Evolutionary conservation across 805 yeast species (phyloP).

Genomic region (Isabelozyma rhagii): DNA sequence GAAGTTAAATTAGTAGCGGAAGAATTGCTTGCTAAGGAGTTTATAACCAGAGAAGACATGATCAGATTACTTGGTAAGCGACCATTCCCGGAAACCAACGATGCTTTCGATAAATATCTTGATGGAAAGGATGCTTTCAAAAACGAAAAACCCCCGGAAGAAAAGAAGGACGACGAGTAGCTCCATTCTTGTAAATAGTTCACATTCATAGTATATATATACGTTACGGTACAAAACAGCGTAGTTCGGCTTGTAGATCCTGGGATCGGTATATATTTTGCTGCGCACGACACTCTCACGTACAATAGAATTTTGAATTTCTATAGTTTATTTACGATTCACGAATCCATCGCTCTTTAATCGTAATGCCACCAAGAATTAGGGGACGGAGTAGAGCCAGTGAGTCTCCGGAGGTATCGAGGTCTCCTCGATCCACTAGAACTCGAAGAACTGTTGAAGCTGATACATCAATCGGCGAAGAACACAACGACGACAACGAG

Average conservation of each 20-base stretch:
- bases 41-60: slow-evolving; percentile 92
- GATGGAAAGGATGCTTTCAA: slow-evolving; percentile 45
- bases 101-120: slow-evolving; percentile 80
- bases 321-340: too few relatives aligned
- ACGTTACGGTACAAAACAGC: too few relatives aligned
- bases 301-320: too few relatives aligned
- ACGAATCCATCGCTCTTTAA: not conserved
- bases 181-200: not conserved
- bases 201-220: not conserved
- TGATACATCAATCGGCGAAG: slow-evolving; percentile 14
- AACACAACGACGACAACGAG: slow-evolving; percentile 12
- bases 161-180: slow-evolving; percentile 21
- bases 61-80: slow-evolving; percentile 83
- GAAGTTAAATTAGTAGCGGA: slow-evolving; percentile 87
- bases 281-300: too few relatives aligned
- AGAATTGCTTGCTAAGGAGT: slow-evolving; percentile 81
- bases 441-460: slow-evolving; percentile 1
- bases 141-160: slow-evolving; percentile 25
- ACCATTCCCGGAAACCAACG: slow-evolving; percentile 87
- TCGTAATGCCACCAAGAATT: not conserved
- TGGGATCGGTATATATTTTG: too few relatives aligned
- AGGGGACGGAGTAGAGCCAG: slow-evolving; percentile 1
- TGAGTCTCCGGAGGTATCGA: slow-evolving; percentile 1
- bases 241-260: too few relatives aligned
- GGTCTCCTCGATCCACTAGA: slow-evolving; percentile 2